phyloP scores from a whole-genome alignment of 2,329 filamentous ascomycete species.

The Microdochium bolleyi region DNA sequence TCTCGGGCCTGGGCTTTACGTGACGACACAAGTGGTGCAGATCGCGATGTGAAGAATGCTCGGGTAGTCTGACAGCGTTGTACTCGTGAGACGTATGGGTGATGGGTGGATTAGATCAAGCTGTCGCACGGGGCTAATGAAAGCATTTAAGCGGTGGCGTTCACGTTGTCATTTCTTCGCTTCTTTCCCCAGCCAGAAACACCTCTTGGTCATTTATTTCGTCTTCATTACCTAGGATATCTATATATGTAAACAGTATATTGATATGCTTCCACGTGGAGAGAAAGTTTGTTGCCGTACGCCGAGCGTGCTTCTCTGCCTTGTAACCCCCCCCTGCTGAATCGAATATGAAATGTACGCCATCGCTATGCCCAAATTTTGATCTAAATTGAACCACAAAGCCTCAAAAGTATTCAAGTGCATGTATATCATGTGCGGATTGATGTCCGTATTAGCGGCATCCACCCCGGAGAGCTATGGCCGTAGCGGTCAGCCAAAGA shows the following conservation, averaged over 20 bases:
- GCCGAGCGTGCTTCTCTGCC: neutral
- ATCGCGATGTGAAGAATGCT: no score
- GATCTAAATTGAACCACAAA: conserved; percentile 1
- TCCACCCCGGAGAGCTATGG: neutral
- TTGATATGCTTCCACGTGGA: neutral
- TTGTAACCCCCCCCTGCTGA: no score
- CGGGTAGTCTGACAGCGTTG: no score
- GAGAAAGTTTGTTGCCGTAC: no score
- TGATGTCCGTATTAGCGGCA: no score
- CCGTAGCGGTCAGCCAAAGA: conserved; percentile 17
- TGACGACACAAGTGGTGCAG: no score
- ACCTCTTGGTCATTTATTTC: neutral
- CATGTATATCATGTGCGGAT: neutral
- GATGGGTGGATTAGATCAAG: neutral
- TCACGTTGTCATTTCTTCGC: neutral
- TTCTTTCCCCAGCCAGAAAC: neutral
- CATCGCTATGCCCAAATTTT: conserved; percentile 18
- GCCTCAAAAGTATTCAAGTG: neutral
- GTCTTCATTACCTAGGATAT: neutral
- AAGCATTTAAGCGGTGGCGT: neutral
- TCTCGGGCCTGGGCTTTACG: no score
- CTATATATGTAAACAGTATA: neutral
- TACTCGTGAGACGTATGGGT: no score
- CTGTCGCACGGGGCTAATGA: neutral
- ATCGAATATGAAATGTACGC: no score